A percentile compares a stretch with the other conserved stretches of the same genome.
phyloP scores from a whole-genome alignment of 73 alveolate species.

The Blepharisma stoltei region DNA sequence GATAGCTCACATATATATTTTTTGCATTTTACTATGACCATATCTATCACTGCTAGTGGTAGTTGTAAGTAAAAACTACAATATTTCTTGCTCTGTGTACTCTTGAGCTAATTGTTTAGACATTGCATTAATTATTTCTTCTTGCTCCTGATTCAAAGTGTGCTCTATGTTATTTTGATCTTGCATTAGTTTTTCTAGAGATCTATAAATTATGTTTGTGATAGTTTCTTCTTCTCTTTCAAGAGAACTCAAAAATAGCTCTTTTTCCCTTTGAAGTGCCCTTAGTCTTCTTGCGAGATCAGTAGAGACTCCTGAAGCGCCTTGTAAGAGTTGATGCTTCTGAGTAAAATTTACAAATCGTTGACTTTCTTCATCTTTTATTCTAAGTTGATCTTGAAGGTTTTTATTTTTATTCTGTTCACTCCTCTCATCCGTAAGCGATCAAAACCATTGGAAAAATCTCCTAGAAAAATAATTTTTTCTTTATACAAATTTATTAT shows the following conservation, averaged over 20 bases:
- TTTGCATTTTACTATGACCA: too few relatives aligned
- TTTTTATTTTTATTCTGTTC: not conserved
- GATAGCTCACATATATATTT: too few relatives aligned
- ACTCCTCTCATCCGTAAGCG: too few relatives aligned
- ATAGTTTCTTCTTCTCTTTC: not conserved
- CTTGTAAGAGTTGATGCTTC: not conserved
- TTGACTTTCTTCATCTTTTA: conserved; percentile 18
- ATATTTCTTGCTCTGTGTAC: not conserved
- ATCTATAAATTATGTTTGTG: not conserved
- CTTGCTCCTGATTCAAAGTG: conserved; percentile 5
- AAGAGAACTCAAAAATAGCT: not conserved
- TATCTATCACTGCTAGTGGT: too few relatives aligned
- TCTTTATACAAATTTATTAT: too few relatives aligned
- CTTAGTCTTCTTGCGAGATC: not conserved
- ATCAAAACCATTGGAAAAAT: too few relatives aligned
- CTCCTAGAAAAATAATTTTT: too few relatives aligned
- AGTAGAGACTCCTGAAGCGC: not conserved
- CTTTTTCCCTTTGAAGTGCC: conserved; percentile 17
- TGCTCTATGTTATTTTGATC: not conserved
- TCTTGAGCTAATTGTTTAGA: conserved; percentile 18
- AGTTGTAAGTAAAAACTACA: too few relatives aligned
- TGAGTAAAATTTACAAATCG: not conserved
- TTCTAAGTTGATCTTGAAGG: not conserved
- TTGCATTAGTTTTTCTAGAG: conserved; percentile 12
- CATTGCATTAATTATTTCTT: not conserved